Evolutionary conservation across 2,329 filamentous ascomycete species (phyloP).

Genomic region (Sporothrix luriei): DNA sequence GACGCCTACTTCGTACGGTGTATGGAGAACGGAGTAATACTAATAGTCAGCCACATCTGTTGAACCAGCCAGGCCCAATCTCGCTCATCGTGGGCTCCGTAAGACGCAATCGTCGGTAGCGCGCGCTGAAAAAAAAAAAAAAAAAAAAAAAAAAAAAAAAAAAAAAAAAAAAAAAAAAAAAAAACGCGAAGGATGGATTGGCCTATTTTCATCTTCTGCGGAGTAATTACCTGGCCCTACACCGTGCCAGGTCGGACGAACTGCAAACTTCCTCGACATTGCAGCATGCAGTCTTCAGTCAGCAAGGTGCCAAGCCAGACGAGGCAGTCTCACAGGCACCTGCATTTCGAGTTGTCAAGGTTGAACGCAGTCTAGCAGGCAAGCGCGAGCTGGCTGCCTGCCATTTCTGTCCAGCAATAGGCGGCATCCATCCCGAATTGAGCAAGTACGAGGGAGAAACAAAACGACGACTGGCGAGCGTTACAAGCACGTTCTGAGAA

Average conservation of each 20-base stretch:
- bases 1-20: too few relatives aligned
- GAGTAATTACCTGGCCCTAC: neutral
- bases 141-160: neutral
- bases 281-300: neutral
- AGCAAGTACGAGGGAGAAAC: constrained; percentile 25
- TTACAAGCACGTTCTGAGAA: constrained; percentile 4
- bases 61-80: neutral
- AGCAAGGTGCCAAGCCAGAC: constrained; percentile 16
- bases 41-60: constrained; percentile 2
- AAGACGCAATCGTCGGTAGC: constrained; percentile 22
- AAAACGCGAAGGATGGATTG: constrained; percentile 1
- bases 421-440: constrained; percentile 15
- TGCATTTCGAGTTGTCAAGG: neutral
- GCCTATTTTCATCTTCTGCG: neutral
- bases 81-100: constrained; percentile 13
- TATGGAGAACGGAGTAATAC: too few relatives aligned
- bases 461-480: neutral
- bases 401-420: neutral
- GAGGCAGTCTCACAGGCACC: constrained; percentile 21
- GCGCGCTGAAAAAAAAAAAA: neutral
- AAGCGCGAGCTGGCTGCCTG: neutral
- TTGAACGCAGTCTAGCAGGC: neutral
- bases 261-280: neutral
- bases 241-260: neutral
- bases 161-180: too few relatives aligned